Evolutionary conservation across 768 basidiomycete genomes (phyloP).

Genomic region (Mrakia gelida): DNA sequence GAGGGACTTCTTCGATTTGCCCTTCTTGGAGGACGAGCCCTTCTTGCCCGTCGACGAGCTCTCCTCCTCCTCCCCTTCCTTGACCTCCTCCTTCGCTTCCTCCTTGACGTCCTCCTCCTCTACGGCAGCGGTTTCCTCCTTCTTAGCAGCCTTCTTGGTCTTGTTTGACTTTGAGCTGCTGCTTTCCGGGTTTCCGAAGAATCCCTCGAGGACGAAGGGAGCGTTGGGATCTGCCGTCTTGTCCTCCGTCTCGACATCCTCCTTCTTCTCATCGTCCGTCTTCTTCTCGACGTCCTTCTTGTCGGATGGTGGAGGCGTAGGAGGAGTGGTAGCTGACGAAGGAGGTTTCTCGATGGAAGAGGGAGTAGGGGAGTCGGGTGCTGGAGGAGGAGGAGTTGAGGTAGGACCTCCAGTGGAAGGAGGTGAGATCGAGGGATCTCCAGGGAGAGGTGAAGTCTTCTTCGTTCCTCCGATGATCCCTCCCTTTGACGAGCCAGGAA

Average conservation of each 20-base stretch:
- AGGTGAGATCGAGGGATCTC: slow-evolving; percentile 13
- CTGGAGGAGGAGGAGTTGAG: not conserved
- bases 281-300: not conserved
- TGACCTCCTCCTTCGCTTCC: not conserved
- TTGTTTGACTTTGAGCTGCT: too few relatives aligned
- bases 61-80: not conserved
- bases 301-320: not conserved
- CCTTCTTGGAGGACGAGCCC: not conserved
- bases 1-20: not conserved
- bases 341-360: not conserved
- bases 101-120: not conserved
- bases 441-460: not conserved
- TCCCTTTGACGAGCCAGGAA: not conserved
- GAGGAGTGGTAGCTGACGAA: not conserved
- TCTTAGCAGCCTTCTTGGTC: not conserved
- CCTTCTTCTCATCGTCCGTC: slow-evolving; percentile 1
- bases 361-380: too few relatives aligned
- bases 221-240: slow-evolving; percentile 2
- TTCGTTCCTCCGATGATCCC: not conserved
- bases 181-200: slow-evolving; percentile 11
- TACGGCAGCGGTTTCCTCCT: not conserved
- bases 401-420: not conserved
- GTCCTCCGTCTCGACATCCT: not conserved
- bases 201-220: slow-evolving; percentile 18
- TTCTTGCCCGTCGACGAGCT: not conserved